These are phyloP conservation scores for Collybiopsis confluens DNA, from an alignment of 768 basidiomycete species.

Conservation along the genomic window DNA sequence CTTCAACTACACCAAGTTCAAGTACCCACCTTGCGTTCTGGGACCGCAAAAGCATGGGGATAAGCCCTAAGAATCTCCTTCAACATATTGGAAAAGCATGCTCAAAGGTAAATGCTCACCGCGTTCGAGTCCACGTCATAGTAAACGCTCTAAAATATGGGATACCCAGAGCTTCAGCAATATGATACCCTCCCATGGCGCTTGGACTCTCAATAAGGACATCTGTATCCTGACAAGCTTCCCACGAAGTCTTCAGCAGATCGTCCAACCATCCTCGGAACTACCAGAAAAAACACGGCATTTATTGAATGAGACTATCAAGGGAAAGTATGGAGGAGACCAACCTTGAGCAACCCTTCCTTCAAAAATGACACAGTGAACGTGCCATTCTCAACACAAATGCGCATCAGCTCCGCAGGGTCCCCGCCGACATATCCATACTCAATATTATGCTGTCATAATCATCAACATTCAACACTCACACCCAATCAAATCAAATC, in stretches of 20 bases:
- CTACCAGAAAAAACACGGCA: conserved; percentile 39
- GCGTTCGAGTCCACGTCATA: conserved; percentile 96
- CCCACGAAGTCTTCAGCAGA: conserved; percentile 90
- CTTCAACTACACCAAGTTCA: not conserved
- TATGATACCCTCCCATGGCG: conserved; percentile 96
- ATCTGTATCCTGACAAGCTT: conserved; percentile 93
- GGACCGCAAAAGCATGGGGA: conserved; percentile 97
- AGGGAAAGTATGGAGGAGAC: not conserved
- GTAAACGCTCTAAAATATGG: conserved; percentile 96
- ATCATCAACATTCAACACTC: conserved; percentile 7
- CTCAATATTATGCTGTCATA: conserved; percentile 84
- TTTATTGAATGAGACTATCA: conserved; percentile 5
- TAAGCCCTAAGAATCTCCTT: conserved; percentile 58
- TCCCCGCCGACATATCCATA: conserved; percentile 94
- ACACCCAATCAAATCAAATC: not conserved
- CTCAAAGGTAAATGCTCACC: conserved; percentile 33
- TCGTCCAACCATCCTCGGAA: conserved; percentile 99
- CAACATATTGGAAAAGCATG: conserved; percentile 3
- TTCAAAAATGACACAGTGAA: conserved; percentile 95
- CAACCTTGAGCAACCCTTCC: conserved; percentile 82
- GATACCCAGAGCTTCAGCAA: conserved; percentile 89
- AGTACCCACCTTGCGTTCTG: conserved; percentile 75
- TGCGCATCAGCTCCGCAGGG: conserved; percentile 95
- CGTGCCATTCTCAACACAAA: conserved; percentile 97
- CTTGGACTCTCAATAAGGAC: conserved; percentile 93